Base-by-base conservation (phyloP, 2,329 filamentous ascomycete species). In the Fusarium poae region DNA sequence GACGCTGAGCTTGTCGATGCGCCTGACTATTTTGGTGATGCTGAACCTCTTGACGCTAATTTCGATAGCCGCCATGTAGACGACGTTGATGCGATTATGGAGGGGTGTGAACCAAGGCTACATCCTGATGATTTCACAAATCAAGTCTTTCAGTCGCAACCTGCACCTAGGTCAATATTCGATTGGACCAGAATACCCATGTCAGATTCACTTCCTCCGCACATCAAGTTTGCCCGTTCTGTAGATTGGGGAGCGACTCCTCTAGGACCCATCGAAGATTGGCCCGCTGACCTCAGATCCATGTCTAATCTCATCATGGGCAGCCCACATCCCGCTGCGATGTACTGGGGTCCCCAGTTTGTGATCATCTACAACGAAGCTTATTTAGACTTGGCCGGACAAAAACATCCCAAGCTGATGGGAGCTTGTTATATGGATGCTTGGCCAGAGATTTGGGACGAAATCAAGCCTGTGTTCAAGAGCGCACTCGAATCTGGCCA, bases 301-400 rank as follows among this genome's bases (percentile, higher is more conserved):
- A 92, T 94, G 89, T 90, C 91, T 50, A 95, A 94, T 76, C 79
- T 95, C 43, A 88, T 97, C 71, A 94, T 96, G 91, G 90, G 87
- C 16, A 91, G 88, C 61, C 91, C 91, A 13, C 89, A 93, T 74
- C 90, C 91, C 2, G 88, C 89, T 7, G 90, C 91, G 10, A 88
- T 94, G 84, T 95, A 94, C 76, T 95, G 92, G 92, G 92, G 92
- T 0, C 82, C 84, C 3, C 89, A 94, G 15, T 82, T 87, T 42
- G 84, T 89, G 18, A 85, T 86, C 10, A 86, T 93, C 12, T 93
- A 93, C 78, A 93, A 93, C 70, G 90, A 92, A 71, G 89, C 90
- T 1, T 92, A 92, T 73, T 85, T 91, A 39, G 79, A 88, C 11
- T 80, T 95, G 37, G 91, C 91, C 4, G 92, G 92, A 5, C 84